Evolutionary conservation across 2,329 filamentous ascomycete species (phyloP).

Genomic region (Chaetothyriales sp.): DNA sequence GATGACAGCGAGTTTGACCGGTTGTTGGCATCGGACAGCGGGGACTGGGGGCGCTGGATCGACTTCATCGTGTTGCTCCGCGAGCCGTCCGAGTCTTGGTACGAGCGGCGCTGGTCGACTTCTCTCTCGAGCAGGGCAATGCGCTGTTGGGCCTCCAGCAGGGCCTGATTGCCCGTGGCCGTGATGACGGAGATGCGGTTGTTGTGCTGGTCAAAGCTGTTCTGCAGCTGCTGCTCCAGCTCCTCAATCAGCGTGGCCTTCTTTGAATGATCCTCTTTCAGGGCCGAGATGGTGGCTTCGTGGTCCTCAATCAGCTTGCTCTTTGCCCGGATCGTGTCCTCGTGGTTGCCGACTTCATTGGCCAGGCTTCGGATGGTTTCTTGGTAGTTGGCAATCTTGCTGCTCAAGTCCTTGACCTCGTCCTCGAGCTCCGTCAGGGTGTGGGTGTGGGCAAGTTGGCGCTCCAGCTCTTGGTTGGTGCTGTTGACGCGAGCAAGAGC

Average conservation of each 20-base stretch:
- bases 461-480: conserved; percentile 17
- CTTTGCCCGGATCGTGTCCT: conserved; percentile 32
- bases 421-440: conserved; percentile 19
- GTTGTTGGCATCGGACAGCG: conserved; percentile 32
- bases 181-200: conserved; percentile 77
- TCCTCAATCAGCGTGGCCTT: conserved; percentile 86
- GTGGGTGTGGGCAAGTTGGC: conserved; percentile 14
- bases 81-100: conserved; percentile 35
- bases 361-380: conserved; percentile 44
- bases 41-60: conserved; percentile 26
- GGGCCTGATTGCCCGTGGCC: conserved; percentile 56
- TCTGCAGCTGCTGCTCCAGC: conserved; percentile 89
- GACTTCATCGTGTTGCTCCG: conserved; percentile 18
- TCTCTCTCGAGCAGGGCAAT: conserved; percentile 52
- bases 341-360: conserved; percentile 33
- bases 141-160: conserved; percentile 64
- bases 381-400: conserved; percentile 32
- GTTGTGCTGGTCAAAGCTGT: conserved; percentile 88
- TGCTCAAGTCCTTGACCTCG: conserved; percentile 26
- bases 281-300: conserved; percentile 34
- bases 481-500: conserved; percentile 11
- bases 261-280: conserved; percentile 64
- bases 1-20: conserved; percentile 48
- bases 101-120: conserved; percentile 29
- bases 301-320: conserved; percentile 34